Evolutionary conservation across 2,329 filamentous ascomycete species (phyloP).

Genomic region (Calonectria ilicicola): DNA sequence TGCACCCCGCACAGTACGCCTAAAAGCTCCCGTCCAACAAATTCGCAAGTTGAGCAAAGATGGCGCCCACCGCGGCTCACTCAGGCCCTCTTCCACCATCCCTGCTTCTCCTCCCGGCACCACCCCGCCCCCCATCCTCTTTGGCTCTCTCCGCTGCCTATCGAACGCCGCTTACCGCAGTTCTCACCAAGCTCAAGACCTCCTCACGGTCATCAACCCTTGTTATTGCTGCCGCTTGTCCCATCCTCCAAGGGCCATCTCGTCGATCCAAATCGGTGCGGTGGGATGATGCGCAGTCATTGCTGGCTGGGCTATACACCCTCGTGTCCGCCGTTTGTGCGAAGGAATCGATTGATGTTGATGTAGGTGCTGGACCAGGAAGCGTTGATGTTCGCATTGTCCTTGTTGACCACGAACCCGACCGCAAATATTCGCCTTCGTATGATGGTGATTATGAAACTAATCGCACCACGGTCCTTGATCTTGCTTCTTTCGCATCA

Average conservation of each 20-base stretch:
- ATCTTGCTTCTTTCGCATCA: slow-evolving; percentile 64
- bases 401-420: slow-evolving; percentile 72
- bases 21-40: neutral
- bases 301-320: slow-evolving; percentile 83
- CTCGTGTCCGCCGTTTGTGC: slow-evolving; percentile 80
- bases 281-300: slow-evolving; percentile 78
- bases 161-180: slow-evolving; percentile 66
- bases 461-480: slow-evolving; percentile 61
- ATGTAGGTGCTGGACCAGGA: slow-evolving; percentile 64
- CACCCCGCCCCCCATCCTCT: slow-evolving; percentile 67
- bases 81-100: slow-evolving; percentile 18
- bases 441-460: slow-evolving; percentile 52
- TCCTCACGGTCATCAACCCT: slow-evolving; percentile 50
- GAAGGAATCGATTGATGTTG: slow-evolving; percentile 70
- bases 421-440: slow-evolving; percentile 46
- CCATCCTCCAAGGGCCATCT: slow-evolving; percentile 67
- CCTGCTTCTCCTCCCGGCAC: slow-evolving; percentile 73
- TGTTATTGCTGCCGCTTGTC: slow-evolving; percentile 70
- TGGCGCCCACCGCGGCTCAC: neutral
- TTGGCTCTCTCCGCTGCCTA: slow-evolving; percentile 70
- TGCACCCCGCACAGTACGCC: too few species aligned
- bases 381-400: slow-evolving; percentile 83
- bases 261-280: slow-evolving; percentile 58
- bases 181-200: slow-evolving; percentile 61
- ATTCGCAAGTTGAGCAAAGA: neutral